Evolutionary conservation across 805 yeast species (phyloP).

Genomic region (Candida yuanshanica): DNA sequence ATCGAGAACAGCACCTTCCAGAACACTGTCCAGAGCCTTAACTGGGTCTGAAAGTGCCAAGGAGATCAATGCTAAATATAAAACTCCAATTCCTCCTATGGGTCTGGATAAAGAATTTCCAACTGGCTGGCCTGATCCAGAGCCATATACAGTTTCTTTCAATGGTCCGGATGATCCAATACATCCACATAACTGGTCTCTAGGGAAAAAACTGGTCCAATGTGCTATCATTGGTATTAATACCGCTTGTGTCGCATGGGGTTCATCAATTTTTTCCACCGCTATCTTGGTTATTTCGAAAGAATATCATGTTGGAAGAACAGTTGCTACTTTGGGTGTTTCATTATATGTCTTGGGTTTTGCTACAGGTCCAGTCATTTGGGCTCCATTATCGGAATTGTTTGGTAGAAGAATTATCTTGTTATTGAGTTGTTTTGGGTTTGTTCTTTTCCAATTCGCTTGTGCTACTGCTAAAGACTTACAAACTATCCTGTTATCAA

Average conservation of each 20-base stretch:
- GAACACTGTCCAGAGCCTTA: conserved; percentile 35
- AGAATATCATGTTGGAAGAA: conserved; percentile 54
- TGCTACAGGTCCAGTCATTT: conserved; percentile 85
- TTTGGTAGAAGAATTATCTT: conserved; percentile 66
- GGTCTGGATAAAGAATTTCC: conserved; percentile 51
- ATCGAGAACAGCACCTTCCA: conserved; percentile 21
- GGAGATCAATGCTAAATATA: conserved; percentile 25
- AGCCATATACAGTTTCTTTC: conserved; percentile 66
- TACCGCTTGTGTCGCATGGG: conserved; percentile 57
- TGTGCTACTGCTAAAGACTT: conserved; percentile 73
- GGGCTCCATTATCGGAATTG: conserved; percentile 85
- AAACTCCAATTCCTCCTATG: conserved; percentile 49
- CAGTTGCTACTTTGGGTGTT: conserved; percentile 69
- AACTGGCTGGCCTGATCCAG: conserved; percentile 46
- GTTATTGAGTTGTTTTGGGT: conserved; percentile 49
- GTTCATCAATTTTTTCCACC: conserved; percentile 78
- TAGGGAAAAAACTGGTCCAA: conserved; percentile 37
- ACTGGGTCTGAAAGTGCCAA: conserved; percentile 31
- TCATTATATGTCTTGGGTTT: conserved; percentile 88
- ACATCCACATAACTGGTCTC: conserved; percentile 77
- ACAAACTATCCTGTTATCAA: conserved; percentile 69
- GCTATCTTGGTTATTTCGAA: conserved; percentile 44
- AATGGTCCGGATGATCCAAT: conserved; percentile 76
- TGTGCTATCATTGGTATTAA: conserved; percentile 42
- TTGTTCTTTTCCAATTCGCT: conserved; percentile 60